Evolutionary conservation across 768 basidiomycete genomes (phyloP).

Genomic region (Coprinopsis sp.): DNA sequence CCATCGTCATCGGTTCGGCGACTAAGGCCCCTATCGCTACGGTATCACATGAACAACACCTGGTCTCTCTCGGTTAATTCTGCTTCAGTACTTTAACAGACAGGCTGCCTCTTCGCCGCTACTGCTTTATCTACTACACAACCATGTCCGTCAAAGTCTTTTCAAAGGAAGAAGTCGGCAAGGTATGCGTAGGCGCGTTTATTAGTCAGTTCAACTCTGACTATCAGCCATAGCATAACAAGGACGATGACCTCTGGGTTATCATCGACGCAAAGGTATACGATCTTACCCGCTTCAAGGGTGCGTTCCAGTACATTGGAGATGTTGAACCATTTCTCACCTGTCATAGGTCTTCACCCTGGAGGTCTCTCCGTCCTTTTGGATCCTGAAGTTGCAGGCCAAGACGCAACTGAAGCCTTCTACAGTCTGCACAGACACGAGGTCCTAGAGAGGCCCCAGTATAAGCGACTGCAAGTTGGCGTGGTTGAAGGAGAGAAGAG

Average conservation of each 20-base stretch:
- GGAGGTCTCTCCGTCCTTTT: slow-evolving; percentile 73
- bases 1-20: too few relatives aligned
- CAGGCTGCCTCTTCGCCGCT: background rate
- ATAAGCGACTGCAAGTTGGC: slow-evolving; percentile 72
- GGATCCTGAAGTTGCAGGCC: slow-evolving; percentile 74
- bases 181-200: slow-evolving; percentile 26
- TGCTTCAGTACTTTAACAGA: background rate
- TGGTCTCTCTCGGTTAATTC: too few relatives aligned
- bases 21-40: too few relatives aligned
- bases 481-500: slow-evolving; percentile 58
- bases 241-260: slow-evolving; percentile 75
- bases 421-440: slow-evolving; percentile 87
- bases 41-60: too few relatives aligned
- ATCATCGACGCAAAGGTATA: slow-evolving; percentile 84
- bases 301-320: too few relatives aligned
- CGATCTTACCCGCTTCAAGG: slow-evolving; percentile 75
- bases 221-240: slow-evolving; percentile 56
- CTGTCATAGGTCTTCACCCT: slow-evolving; percentile 77
- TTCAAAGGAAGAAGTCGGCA: slow-evolving; percentile 40
- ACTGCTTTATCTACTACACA: slow-evolving; percentile 1
- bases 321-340: too few relatives aligned
- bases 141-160: slow-evolving; percentile 31
- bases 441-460: slow-evolving; percentile 72
- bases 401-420: slow-evolving; percentile 86
- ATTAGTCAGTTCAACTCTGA: slow-evolving; percentile 5